These are phyloP conservation scores for Exserohilum rostratum DNA, from an alignment of 2,329 filamentous ascomycete species.

Conservation along the genomic window DNA sequence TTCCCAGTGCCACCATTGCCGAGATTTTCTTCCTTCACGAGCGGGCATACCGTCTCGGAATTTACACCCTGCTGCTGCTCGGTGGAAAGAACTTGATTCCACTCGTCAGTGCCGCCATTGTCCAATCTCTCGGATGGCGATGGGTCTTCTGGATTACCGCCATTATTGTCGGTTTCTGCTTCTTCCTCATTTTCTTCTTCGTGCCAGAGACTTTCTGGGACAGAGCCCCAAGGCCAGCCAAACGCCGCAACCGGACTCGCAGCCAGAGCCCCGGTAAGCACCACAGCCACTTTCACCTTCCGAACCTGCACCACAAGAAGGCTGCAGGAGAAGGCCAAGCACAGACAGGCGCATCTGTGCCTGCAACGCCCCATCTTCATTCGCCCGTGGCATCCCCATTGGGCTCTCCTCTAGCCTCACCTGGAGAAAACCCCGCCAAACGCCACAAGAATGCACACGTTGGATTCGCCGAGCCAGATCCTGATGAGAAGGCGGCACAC, in stretches of 20 bases:
- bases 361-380: constrained; percentile 4
- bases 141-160: constrained; percentile 93
- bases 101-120: constrained; percentile 83
- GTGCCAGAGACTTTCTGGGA: constrained; percentile 98
- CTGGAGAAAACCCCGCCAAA: constrained; percentile 14
- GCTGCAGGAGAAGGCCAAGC: constrained; percentile 12
- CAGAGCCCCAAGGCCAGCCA: constrained; percentile 66
- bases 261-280: constrained; percentile 38
- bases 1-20: constrained; percentile 91
- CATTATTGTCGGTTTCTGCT: constrained; percentile 75
- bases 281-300: constrained; percentile 33
- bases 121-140: constrained; percentile 78
- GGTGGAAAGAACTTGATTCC: constrained; percentile 92
- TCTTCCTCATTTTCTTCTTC: constrained; percentile 80
- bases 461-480: constrained; percentile 57
- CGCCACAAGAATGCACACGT: constrained; percentile 47
- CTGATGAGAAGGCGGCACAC: background rate
- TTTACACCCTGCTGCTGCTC: constrained; percentile 87
- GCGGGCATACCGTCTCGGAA: constrained; percentile 87
- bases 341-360: background rate
- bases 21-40: constrained; percentile 98
- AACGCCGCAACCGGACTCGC: constrained; percentile 45
- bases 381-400: constrained; percentile 6
- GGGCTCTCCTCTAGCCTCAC: constrained; percentile 1
- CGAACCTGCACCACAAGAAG: constrained; percentile 29